phyloP scores from a whole-genome alignment of 2,329 filamentous ascomycete species.

The Epichloe uncinata region DNA sequence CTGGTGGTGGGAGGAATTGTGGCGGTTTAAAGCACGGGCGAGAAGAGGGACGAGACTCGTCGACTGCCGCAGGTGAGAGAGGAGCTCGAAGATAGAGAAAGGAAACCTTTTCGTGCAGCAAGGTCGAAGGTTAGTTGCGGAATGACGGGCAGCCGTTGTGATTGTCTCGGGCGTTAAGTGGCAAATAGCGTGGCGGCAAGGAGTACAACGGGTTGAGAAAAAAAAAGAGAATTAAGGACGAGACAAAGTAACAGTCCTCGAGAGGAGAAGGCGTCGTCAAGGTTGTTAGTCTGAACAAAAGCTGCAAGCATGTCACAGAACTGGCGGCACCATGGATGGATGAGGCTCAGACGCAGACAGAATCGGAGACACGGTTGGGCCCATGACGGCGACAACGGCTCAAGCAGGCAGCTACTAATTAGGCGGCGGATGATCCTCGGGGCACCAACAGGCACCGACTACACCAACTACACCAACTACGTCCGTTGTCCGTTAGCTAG shows the following conservation, averaged over 20 bases:
- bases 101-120: not conserved
- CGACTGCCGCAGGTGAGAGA: not conserved
- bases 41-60: not conserved
- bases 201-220: not conserved
- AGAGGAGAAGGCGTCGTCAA: not conserved
- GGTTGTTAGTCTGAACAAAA: not conserved
- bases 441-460: not conserved
- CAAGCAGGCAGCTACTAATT: not conserved
- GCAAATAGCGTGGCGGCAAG: not conserved
- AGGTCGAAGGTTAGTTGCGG: not conserved
- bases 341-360: not conserved
- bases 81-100: not conserved
- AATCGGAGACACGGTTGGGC: not conserved
- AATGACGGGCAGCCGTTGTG: not conserved
- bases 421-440: conserved; percentile 3
- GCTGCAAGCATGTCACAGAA: conserved; percentile 1
- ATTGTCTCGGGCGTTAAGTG: not conserved
- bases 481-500: not conserved
- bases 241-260: not conserved
- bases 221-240: no score
- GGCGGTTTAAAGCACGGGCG: conserved; percentile 18
- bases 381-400: not conserved
- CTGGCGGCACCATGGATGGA: not conserved
- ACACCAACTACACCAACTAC: no score
- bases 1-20: conserved; percentile 47